Evolutionary conservation across 2,329 filamentous ascomycete species (phyloP).

Genomic region (Alternaria burnsii): DNA sequence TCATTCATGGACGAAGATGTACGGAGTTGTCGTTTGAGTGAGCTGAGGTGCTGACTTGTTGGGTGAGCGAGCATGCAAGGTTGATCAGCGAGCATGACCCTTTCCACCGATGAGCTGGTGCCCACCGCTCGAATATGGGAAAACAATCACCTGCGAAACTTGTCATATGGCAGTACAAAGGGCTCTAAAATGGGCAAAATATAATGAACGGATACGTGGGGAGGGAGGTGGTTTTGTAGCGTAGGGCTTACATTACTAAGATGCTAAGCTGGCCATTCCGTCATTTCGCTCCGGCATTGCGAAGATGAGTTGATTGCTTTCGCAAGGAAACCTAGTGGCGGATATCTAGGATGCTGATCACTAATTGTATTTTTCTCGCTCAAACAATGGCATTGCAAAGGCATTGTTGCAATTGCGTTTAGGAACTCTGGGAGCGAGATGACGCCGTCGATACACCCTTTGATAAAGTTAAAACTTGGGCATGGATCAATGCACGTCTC

Average conservation of each 20-base stretch:
- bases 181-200: not conserved
- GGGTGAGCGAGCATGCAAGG: not conserved
- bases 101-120: not conserved
- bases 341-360: not conserved
- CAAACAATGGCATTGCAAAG: not conserved
- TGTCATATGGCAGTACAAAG: not conserved
- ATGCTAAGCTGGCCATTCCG: not conserved
- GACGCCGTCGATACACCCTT: not conserved
- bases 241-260: not conserved
- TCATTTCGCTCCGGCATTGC: not conserved
- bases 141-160: not conserved
- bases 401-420: not conserved
- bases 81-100: not conserved
- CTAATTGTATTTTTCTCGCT: not conserved
- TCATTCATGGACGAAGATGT: conserved; percentile 1
- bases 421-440: not conserved
- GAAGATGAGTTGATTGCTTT: not conserved
- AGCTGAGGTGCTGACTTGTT: not conserved
- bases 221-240: not conserved
- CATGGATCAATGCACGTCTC: not conserved
- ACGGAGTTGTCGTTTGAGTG: not conserved
- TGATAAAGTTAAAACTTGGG: not conserved
- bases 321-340: not conserved
- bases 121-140: not conserved
- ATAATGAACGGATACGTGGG: not conserved